phyloP scores from a whole-genome alignment of 2,329 filamentous ascomycete genomes.

The Pestalotiopsis sp. region DNA sequence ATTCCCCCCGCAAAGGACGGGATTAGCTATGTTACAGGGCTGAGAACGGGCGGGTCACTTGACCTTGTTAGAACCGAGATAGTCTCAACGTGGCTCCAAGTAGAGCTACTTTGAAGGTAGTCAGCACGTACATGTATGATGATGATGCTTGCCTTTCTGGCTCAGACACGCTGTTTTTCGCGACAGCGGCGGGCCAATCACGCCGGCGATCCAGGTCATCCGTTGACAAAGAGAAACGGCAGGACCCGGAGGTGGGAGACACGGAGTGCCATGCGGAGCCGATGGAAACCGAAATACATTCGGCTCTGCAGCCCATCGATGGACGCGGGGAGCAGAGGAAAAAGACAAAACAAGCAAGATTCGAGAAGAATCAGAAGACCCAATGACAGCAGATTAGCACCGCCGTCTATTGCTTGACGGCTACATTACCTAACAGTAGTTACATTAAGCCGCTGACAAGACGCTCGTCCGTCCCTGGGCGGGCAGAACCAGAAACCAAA shows the following conservation, averaged over 20 bases:
- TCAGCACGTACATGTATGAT: background rate
- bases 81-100: background rate
- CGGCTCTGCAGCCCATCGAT: background rate
- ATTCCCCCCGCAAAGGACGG: background rate
- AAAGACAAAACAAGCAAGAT: background rate
- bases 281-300: constrained; percentile 7
- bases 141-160: background rate
- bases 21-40: background rate
- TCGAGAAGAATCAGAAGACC: background rate
- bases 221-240: constrained; percentile 11
- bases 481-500: background rate
- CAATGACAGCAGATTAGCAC: background rate
- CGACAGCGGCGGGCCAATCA: background rate
- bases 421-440: background rate
- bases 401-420: background rate
- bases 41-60: background rate
- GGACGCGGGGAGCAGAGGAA: background rate
- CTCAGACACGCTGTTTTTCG: background rate
- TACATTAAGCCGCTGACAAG: background rate
- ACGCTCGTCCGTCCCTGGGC: no score
- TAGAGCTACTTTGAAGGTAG: background rate
- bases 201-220: background rate
- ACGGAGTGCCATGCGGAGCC: constrained; percentile 1
- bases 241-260: background rate
- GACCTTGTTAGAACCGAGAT: background rate